Conservation (phyloP, 2,329 filamentous ascomycete genomes). For the Aaosphaeria pasadenensis region DNA sequence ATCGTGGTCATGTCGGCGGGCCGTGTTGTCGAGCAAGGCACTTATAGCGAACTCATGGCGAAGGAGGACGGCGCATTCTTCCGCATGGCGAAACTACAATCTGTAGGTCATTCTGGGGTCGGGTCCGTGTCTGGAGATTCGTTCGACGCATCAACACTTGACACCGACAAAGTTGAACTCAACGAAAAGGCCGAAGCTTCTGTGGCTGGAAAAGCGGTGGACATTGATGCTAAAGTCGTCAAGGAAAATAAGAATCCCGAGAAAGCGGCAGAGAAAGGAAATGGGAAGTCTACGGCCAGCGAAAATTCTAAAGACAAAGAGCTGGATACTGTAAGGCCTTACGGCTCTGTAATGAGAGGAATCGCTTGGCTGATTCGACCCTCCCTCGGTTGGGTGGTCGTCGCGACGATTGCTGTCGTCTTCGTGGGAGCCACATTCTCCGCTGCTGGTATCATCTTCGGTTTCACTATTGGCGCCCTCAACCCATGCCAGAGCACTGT, state of each 20-base stretch:
- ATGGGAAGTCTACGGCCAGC: background rate
- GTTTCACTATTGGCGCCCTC: constrained; percentile 57
- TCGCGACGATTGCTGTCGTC: constrained; percentile 50
- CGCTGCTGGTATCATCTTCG: constrained; percentile 58
- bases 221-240: constrained; percentile 16
- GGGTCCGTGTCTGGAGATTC: too few species aligned
- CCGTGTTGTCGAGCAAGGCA: constrained; percentile 77
- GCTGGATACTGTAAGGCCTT: constrained; percentile 11
- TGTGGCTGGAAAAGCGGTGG: constrained; percentile 16
- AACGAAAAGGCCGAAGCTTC: constrained; percentile 29
- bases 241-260: constrained; percentile 14
- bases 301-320: constrained; percentile 6
- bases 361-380: constrained; percentile 43
- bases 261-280: background rate
- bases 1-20: constrained; percentile 95
- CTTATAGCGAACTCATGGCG: constrained; percentile 39
- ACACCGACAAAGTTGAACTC: constrained; percentile 6
- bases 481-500: constrained; percentile 50
- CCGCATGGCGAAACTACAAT: constrained; percentile 49
- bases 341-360: constrained; percentile 22
- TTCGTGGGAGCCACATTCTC: constrained; percentile 58
- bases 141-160: too few species aligned
- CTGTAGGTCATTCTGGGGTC: constrained; percentile 6
- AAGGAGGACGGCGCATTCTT: constrained; percentile 42
- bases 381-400: constrained; percentile 42